phyloP scores from a whole-genome alignment of 192 early-diverging fungal genomes.

The Pilaira anomala region DNA sequence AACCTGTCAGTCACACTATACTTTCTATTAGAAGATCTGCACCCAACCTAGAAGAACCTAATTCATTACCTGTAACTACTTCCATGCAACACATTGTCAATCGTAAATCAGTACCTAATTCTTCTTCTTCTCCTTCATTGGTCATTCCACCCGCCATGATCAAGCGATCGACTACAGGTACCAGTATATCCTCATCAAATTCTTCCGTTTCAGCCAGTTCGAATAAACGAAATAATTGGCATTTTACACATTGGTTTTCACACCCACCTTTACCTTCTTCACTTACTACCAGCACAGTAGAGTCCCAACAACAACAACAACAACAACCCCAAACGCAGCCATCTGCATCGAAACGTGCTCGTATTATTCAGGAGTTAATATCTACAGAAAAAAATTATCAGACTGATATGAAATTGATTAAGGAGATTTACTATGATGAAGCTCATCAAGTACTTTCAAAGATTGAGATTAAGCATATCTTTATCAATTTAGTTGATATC shows the following conservation, averaged over 20 bases:
- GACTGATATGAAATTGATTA: constrained; percentile 71
- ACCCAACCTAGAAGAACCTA: not conserved
- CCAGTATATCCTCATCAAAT: constrained; percentile 4
- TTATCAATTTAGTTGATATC: constrained; percentile 75
- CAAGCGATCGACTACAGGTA: constrained; percentile 10
- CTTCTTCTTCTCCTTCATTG: constrained; percentile 6
- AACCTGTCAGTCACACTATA: constrained; percentile 16
- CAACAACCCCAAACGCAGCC: not conserved
- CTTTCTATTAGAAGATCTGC: constrained; percentile 4
- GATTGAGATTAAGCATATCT: constrained; percentile 67
- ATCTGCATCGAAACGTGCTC: constrained; percentile 5
- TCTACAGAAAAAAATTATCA: constrained; percentile 73
- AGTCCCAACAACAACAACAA: not conserved
- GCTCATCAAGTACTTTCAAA: constrained; percentile 47
- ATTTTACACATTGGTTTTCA: constrained; percentile 8
- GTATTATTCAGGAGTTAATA: constrained; percentile 70
- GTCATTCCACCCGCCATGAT: not conserved
- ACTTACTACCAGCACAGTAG: not conserved
- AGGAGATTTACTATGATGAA: constrained; percentile 68
- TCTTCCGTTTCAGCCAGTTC: not conserved
- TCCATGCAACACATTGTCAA: constrained; percentile 10
- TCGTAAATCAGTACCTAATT: constrained; percentile 6
- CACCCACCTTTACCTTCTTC: not conserved
- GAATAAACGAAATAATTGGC: not conserved
- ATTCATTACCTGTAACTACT: constrained; percentile 1